Conservation (phyloP, 2,329 filamentous ascomycete species). For the Alternaria viburni region DNA sequence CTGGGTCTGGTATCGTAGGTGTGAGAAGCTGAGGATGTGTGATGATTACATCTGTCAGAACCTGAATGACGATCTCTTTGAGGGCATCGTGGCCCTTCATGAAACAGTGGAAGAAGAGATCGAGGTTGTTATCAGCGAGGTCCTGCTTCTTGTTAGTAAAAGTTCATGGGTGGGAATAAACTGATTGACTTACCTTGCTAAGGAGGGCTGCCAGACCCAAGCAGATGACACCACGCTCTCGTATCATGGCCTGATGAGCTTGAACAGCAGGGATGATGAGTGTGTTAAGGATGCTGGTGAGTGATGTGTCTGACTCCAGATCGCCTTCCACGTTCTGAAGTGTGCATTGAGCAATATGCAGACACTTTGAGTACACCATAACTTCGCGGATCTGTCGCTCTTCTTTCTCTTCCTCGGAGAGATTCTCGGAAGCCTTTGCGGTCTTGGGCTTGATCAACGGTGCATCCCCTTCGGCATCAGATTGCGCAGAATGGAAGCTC, state of each 20-base stretch:
- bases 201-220: slow-evolving; percentile 90
- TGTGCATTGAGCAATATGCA: slow-evolving; percentile 98
- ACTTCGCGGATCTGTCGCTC: slow-evolving; percentile 86
- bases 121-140: slow-evolving; percentile 88
- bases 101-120: slow-evolving; percentile 94
- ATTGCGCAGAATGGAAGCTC: slow-evolving; percentile 92
- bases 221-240: slow-evolving; percentile 88
- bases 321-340: slow-evolving; percentile 88
- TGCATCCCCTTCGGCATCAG: slow-evolving; percentile 72
- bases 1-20: slow-evolving; percentile 51
- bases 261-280: slow-evolving; percentile 94
- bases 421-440: slow-evolving; percentile 44
- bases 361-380: slow-evolving; percentile 96
- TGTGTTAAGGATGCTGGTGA: slow-evolving; percentile 98
- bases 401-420: slow-evolving; percentile 60
- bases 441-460: slow-evolving; percentile 55
- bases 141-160: slow-evolving; percentile 56
- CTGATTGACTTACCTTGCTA: slow-evolving; percentile 67
- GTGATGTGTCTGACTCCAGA: slow-evolving; percentile 84
- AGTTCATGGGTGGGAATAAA: neutral
- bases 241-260: slow-evolving; percentile 88
- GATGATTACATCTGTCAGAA: slow-evolving; percentile 90
- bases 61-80: slow-evolving; percentile 88
- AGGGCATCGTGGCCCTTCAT: slow-evolving; percentile 88
- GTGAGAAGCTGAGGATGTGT: slow-evolving; percentile 84